phyloP scores from a whole-genome alignment of 2,329 filamentous ascomycete genomes.

The Cordyceps fumosorosea region DNA sequence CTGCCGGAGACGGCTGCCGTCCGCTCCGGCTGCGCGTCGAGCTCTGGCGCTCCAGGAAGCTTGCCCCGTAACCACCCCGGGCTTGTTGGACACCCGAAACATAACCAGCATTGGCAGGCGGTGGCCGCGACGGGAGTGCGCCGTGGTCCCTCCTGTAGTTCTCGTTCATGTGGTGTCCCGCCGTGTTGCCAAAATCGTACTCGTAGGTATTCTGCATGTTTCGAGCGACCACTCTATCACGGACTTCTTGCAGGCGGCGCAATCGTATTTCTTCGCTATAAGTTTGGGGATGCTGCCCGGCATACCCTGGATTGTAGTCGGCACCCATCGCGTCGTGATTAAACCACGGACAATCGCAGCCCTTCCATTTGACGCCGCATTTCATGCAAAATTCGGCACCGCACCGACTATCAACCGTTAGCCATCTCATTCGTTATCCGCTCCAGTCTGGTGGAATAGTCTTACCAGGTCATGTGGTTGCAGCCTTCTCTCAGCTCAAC shows the following conservation, averaged over 20 bases:
- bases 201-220: slow-evolving; percentile 32
- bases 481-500: slow-evolving; percentile 78
- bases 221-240: slow-evolving; percentile 36
- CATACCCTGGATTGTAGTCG: slow-evolving; percentile 42
- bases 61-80: slow-evolving; percentile 34
- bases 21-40: slow-evolving; percentile 32
- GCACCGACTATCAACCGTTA: slow-evolving; percentile 52
- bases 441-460: slow-evolving; percentile 12
- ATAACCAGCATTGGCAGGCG: slow-evolving; percentile 29
- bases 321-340: slow-evolving; percentile 51
- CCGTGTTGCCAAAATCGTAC: slow-evolving; percentile 42
- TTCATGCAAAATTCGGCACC: slow-evolving; percentile 82
- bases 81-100: slow-evolving; percentile 36
- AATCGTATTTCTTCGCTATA: slow-evolving; percentile 43
- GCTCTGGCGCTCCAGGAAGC: slow-evolving; percentile 43
- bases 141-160: slow-evolving; percentile 37
- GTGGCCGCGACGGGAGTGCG: slow-evolving; percentile 18
- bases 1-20: slow-evolving; percentile 6
- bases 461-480: slow-evolving; percentile 83
- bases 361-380: slow-evolving; percentile 76
- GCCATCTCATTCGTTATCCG: background rate
- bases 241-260: slow-evolving; percentile 40
- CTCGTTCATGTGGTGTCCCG: slow-evolving; percentile 55
- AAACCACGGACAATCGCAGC: slow-evolving; percentile 77
- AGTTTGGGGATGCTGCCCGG: slow-evolving; percentile 20